These are phyloP conservation scores for Murraya koenigii DNA, from an alignment of 345 rosid species.

Conservation along the genomic window DNA sequence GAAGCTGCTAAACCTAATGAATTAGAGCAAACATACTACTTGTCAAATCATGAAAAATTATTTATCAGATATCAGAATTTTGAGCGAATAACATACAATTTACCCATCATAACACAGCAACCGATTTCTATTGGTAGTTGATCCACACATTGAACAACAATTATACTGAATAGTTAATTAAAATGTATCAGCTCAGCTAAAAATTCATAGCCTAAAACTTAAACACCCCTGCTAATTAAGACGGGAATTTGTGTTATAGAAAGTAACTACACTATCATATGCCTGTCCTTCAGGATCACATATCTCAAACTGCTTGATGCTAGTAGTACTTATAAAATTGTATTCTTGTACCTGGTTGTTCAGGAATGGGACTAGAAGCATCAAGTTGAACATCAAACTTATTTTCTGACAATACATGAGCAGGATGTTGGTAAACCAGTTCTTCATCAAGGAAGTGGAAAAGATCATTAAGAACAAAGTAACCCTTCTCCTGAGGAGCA, in stretches of 20 bases:
- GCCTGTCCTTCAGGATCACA: not conserved
- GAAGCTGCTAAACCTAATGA: slow-evolving; percentile 45
- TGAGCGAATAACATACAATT: not conserved
- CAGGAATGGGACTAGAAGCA: slow-evolving; percentile 49
- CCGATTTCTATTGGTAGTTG: not conserved
- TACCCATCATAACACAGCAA: not conserved
- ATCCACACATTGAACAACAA: not conserved
- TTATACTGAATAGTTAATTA: not conserved
- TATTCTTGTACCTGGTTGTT: slow-evolving; percentile 56
- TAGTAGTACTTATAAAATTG: not conserved
- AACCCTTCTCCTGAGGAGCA: slow-evolving; percentile 97
- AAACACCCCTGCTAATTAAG: not conserved
- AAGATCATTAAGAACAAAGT: slow-evolving; percentile 83
- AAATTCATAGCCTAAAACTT: not conserved
- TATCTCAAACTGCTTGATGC: not conserved
- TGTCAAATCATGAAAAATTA: not conserved
- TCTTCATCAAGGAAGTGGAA: slow-evolving; percentile 73
- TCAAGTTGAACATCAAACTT: slow-evolving; percentile 43
- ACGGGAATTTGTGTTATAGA: not conserved
- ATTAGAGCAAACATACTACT: slow-evolving; percentile 6
- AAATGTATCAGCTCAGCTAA: slow-evolving; percentile 2
- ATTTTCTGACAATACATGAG: slow-evolving; percentile 45
- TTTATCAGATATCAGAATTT: not conserved
- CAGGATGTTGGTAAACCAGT: slow-evolving; percentile 44
- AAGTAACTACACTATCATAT: not conserved